Percentiles rank a stretch among this genome's conserved stretches.
Evolutionary conservation across 139 green algal species (phyloP).

Genomic region (Chara braunii): DNA sequence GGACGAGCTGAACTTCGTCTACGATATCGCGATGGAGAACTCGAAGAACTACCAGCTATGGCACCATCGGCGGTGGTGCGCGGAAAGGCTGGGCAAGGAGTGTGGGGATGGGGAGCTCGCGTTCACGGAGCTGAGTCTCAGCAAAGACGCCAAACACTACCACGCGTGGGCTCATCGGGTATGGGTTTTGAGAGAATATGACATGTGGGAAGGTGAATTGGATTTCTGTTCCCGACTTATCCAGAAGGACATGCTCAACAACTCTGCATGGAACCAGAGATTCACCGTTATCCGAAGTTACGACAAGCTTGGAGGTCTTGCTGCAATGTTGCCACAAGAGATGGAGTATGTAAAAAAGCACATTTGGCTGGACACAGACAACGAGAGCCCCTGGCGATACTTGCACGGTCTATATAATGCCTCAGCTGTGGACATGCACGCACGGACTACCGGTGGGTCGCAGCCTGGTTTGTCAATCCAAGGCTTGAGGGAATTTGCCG

Average conservation of each 20-base stretch:
- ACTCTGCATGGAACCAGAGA: conserved; percentile 42
- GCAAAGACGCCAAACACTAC: conserved; percentile 41
- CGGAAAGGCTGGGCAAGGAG: not conserved
- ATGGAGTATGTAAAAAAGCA: conserved; percentile 8
- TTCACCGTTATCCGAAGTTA: conserved; percentile 22
- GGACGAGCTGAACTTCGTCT: conserved; percentile 21
- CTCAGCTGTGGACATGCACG: not conserved
- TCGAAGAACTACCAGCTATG: conserved; percentile 47
- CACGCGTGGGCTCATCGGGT: conserved; percentile 44
- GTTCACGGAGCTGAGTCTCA: conserved; percentile 14
- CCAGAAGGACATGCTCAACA: conserved; percentile 39
- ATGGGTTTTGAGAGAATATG: conserved; percentile 42
- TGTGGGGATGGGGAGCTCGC: conserved; percentile 8
- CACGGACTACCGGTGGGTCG: not conserved
- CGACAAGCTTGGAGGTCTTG: not conserved
- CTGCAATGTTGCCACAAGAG: conserved; percentile 3
- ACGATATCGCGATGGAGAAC: conserved; percentile 20
- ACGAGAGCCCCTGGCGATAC: conserved; percentile 46
- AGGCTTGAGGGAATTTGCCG: not conserved
- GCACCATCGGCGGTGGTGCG: conserved; percentile 27
- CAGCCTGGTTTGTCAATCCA: conserved; percentile 15
- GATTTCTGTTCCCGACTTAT: conserved; percentile 35
- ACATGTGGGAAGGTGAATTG: conserved; percentile 40
- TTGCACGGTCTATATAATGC: conserved; percentile 33
- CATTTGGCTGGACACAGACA: conserved; percentile 34